Evolutionary conservation across 2,329 filamentous ascomycete genomes (phyloP).

Genomic region (Diplodia intermedia): DNA sequence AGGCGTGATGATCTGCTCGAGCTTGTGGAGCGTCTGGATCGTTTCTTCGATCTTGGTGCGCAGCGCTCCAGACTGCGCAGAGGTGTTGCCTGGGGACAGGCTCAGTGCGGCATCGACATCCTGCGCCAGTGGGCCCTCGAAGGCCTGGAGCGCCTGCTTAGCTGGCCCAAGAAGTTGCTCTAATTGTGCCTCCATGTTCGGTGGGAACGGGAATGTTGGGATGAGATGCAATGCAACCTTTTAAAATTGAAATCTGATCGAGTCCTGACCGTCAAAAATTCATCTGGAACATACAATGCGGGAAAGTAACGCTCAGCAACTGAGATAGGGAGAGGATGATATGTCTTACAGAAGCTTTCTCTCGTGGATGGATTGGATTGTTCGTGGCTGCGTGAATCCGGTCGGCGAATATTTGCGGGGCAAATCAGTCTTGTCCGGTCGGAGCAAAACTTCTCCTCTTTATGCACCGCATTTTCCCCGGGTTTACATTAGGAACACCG

Average conservation of each 20-base stretch:
- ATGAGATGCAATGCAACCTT: background rate
- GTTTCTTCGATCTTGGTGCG: constrained; percentile 17
- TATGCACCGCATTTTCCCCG: background rate
- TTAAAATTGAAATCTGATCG: too few species aligned
- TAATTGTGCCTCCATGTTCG: constrained; percentile 5
- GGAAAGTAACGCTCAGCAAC: too few species aligned
- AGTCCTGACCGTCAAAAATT: too few species aligned
- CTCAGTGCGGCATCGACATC: constrained; percentile 2
- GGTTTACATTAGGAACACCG: background rate
- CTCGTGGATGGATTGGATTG: background rate
- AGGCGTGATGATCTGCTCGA: constrained; percentile 5
- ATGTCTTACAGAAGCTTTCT: background rate
- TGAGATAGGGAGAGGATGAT: too few species aligned
- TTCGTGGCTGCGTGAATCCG: background rate
- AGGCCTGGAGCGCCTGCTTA: constrained; percentile 4
- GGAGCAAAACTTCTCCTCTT: background rate
- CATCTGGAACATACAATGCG: too few species aligned
- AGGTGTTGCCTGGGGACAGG: background rate
- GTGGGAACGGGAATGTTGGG: background rate
- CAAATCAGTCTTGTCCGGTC: background rate
- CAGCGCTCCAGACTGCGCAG: background rate
- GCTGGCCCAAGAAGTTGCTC: background rate
- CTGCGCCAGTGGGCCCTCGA: constrained; percentile 3
- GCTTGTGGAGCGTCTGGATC: constrained; percentile 7
- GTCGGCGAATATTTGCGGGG: constrained; percentile 5